Evolutionary conservation across 2,329 filamentous ascomycete genomes (phyloP), one percentile per base, ranked within the genome.

Genomic region (Colletotrichum filicis): DNA sequence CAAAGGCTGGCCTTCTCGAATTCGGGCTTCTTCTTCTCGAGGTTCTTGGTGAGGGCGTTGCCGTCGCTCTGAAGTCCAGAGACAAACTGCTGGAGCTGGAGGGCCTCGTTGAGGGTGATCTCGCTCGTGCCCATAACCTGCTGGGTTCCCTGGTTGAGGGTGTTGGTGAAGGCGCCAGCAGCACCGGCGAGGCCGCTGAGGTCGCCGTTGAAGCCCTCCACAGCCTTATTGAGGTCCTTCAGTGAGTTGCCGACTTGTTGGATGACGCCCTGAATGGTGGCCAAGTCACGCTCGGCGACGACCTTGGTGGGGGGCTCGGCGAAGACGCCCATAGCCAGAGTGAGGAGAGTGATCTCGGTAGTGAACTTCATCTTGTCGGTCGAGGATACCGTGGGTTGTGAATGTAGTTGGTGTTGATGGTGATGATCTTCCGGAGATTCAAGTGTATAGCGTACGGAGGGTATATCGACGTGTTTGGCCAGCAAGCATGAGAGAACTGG

Each of bases 1-100:
- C 80, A 82, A 5, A 79, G 77, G 64, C 75, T 75, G 32, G 78
- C 79, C 68, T 79, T 75, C 68, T 80, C 64, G 59, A 82, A 68
- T 16, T 73, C 69, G n/a, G 70, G n/a, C 75, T 79, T 78, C 76
- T 78, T 77, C 59, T 68, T 55, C 65, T 78, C 75, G 70, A 82
- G 77, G 68, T 77, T 74, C 22, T 71, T 71, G 59, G 76, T 71
- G 1, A 82, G 78, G 57, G 60, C 52, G 75, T 77, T 74, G 12
- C 75, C 77, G 66, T 78, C 76, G 32, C 71, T 73, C 73, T 80
- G 78, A 12, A 82, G 77, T 30, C 68, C 56, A 22, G 69, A 28
- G 65, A 77, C 75, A 37, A 66, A 71, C 53, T 68, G 61, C 37
- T 76, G 71, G 0, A 77, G 75, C 52, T 42, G 52, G 32, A 76